Base-by-base conservation (phyloP, 352 stramenopile genomes). In the Phytophthora pluvialis region DNA sequence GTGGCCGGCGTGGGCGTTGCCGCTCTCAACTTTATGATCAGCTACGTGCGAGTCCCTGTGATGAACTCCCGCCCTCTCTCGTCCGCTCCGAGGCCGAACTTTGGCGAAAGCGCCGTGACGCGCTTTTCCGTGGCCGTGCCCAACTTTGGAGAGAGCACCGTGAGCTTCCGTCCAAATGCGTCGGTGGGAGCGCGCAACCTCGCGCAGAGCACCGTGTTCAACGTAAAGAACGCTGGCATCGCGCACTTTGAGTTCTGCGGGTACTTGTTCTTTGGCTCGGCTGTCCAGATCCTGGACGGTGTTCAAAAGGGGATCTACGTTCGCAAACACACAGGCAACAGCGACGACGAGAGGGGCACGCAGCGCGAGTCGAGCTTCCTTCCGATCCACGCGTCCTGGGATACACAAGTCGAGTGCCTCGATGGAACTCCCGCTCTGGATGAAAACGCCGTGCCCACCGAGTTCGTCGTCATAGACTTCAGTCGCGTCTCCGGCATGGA, bases 1-100 rank as follows among this genome's bases (percentile, higher is more conserved):
- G 44, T 98, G 11, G 59, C 90, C 4, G 97, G 96, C 36, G 91
- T 99, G 29, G 56, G 86, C 4, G 69, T 98, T 18, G 91, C 91
- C 18, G 84, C 88, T 50, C 69, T 94, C 52, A 91, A 92, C 69
- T 92, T 94, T 47, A 60, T 94, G 63, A 46, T 92, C 28, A 83
- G 81, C 18, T 91, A 91, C 61, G 74, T 83, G 8, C 73, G 81
- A 46, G 82, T 89, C 25, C 72, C 75, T 11, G 80, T 90, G 16
- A 73, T 94, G 59, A 83, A 49, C 11, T 64, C 63, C 12, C 73
- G 74, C 26, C 78, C 81, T 13, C 72, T 75, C 10, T 60, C 60
- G 3, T 86, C 73, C 0, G 61, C 73, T 3, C 62, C 78, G 0
- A 74, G 87, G 26, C 81, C 43, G 31, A 63, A 67, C 18, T 57